phyloP scores from a whole-genome alignment of 2,329 filamentous ascomycete species.

The Sordariomycetes sp. region DNA sequence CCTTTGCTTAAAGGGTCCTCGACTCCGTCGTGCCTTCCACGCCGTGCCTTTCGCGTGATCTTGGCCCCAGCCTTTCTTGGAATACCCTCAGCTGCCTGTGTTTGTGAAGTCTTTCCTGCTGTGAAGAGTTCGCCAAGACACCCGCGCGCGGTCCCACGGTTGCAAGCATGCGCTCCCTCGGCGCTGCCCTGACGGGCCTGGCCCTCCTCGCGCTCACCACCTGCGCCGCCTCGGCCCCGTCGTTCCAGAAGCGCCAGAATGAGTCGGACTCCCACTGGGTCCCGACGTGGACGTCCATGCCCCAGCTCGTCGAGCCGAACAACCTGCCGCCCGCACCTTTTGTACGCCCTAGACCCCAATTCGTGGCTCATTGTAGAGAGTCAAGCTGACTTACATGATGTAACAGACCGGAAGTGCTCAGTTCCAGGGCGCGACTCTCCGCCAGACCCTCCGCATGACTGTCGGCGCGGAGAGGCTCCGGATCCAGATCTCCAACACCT shows the following conservation, averaged over 20 bases:
- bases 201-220: conserved; percentile 7
- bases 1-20: neutral
- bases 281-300: conserved; percentile 56
- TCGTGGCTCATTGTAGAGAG: neutral
- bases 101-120: neutral
- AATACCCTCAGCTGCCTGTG: neutral
- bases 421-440: conserved; percentile 52
- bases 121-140: neutral
- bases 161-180: neutral
- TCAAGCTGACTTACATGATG: neutral
- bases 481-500: conserved; percentile 54
- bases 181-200: conserved; percentile 7
- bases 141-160: neutral
- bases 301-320: conserved; percentile 49
- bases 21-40: neutral
- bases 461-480: conserved; percentile 45
- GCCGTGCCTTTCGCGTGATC: no score
- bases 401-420: conserved; percentile 24
- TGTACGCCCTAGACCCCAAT: conserved; percentile 23
- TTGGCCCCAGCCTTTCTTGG: neutral
- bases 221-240: neutral
- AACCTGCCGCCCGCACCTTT: conserved; percentile 53
- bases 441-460: conserved; percentile 53
- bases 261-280: conserved; percentile 38
- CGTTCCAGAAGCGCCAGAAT: conserved; percentile 10